Percentiles rank a stretch among this genome's conserved stretches.
Evolutionary conservation across 2,329 filamentous ascomycete species (phyloP).

Genomic region (Bipolaris victoriae): DNA sequence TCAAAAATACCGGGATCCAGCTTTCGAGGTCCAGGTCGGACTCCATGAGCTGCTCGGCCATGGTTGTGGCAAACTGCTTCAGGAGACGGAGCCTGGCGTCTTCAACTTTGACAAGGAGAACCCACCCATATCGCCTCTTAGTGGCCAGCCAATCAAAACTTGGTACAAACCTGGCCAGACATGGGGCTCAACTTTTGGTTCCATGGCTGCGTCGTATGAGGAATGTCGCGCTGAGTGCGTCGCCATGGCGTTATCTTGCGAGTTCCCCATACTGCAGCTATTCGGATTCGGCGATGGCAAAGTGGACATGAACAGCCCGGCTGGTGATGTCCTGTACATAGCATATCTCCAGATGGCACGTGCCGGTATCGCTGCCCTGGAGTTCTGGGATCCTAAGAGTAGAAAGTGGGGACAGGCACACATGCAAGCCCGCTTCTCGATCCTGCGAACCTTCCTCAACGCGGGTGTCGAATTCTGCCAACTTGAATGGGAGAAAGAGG

Average conservation of each 20-base stretch:
- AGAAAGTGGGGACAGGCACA: slow-evolving; percentile 89
- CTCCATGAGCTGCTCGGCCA: slow-evolving; percentile 90
- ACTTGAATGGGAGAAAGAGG: slow-evolving; percentile 74
- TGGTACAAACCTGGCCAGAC: slow-evolving; percentile 97
- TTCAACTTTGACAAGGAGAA: slow-evolving; percentile 89
- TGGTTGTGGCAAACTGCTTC: slow-evolving; percentile 90
- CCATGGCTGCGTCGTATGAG: slow-evolving; percentile 86
- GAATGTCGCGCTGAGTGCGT: slow-evolving; percentile 95
- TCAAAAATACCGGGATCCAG: slow-evolving; percentile 79
- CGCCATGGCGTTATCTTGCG: slow-evolving; percentile 87
- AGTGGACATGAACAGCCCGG: slow-evolving; percentile 73
- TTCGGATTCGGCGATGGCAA: slow-evolving; percentile 87
- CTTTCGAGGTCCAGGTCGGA: slow-evolving; percentile 95
- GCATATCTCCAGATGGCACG: slow-evolving; percentile 93
- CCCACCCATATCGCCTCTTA: slow-evolving; percentile 81
- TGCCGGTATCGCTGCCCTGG: slow-evolving; percentile 84
- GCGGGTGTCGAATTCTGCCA: slow-evolving; percentile 88
- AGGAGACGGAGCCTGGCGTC: slow-evolving; percentile 80
- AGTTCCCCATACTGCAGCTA: slow-evolving; percentile 86
- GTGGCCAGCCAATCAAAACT: slow-evolving; percentile 75
- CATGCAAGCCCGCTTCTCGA: slow-evolving; percentile 89
- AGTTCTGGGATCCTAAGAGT: slow-evolving; percentile 92
- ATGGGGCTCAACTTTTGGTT: slow-evolving; percentile 90
- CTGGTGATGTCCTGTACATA: slow-evolving; percentile 85
- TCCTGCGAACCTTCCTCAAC: slow-evolving; percentile 81